These are phyloP conservation scores for Lichtheimia corymbifera DNA, from an alignment of 371 early-diverging fungal genomes.

Conservation along the genomic window DNA sequence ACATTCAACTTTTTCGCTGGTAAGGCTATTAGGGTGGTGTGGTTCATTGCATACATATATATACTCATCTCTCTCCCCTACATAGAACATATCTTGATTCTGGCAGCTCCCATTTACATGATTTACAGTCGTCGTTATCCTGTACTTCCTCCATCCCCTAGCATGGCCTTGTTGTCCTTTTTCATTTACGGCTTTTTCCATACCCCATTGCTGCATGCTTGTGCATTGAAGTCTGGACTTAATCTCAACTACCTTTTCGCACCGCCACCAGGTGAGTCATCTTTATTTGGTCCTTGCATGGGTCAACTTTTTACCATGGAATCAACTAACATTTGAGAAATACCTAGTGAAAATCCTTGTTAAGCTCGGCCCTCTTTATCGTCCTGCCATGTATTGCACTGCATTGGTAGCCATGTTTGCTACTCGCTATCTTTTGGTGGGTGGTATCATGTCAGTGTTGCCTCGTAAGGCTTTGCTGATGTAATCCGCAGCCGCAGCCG, in stretches of 20 bases:
- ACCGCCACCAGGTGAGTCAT: slow-evolving; percentile 55
- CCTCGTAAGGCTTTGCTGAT: slow-evolving; percentile 18
- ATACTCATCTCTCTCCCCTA: neutral
- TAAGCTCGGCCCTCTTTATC: slow-evolving; percentile 40
- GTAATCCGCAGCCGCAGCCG: too few relatives aligned
- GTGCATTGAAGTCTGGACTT: slow-evolving; percentile 53
- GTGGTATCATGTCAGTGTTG: slow-evolving; percentile 21
- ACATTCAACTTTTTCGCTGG: slow-evolving; percentile 65
- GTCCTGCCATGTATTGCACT: slow-evolving; percentile 39
- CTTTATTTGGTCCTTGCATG: neutral
- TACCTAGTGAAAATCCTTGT: slow-evolving; percentile 38
- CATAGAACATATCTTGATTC: slow-evolving; percentile 56
- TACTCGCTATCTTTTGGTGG: slow-evolving; percentile 22
- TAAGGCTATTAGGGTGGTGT: slow-evolving; percentile 13
- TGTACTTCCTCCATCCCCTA: slow-evolving; percentile 53
- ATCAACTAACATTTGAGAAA: too few relatives aligned
- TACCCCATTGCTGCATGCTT: slow-evolving; percentile 50
- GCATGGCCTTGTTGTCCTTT: slow-evolving; percentile 56
- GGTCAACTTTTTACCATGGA: neutral
- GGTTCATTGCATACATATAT: neutral
- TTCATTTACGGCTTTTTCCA: slow-evolving; percentile 60
- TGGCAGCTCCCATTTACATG: slow-evolving; percentile 61
- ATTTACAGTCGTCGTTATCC: slow-evolving; percentile 59
- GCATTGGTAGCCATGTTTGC: slow-evolving; percentile 31
- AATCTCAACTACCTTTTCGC: slow-evolving; percentile 65